Conservation (phyloP, 148 eudicot genomes). For the Camellia japonica region DNA sequence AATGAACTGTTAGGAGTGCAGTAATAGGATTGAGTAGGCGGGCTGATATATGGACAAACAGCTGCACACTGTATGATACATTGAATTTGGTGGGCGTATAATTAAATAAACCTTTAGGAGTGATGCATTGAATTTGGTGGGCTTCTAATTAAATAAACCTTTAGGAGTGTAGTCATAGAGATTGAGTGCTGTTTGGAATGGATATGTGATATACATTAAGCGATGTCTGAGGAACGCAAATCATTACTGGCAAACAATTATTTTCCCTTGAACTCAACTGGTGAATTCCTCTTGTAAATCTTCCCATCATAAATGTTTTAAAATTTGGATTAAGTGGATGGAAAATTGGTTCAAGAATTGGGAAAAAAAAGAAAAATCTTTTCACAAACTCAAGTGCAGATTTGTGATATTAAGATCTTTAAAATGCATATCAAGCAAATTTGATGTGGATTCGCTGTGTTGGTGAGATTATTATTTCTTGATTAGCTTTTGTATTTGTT, state of each 20-base stretch:
- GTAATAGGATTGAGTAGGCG: no score
- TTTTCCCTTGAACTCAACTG: not conserved
- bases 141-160: not conserved
- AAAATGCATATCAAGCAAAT: not conserved
- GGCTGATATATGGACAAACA: no score
- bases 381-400: not conserved
- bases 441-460: not conserved
- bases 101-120: no score
- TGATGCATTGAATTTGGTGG: no score
- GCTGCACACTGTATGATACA: no score
- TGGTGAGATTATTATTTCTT: not conserved
- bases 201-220: not conserved
- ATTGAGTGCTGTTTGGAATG: not conserved
- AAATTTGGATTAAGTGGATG: not conserved
- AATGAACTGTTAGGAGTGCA: no score
- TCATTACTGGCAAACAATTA: not conserved
- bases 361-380: not conserved
- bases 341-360: no score
- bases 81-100: no score
- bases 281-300: not conserved
- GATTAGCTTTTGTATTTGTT: not conserved
- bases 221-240: not conserved
- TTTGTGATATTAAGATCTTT: not conserved
- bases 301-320: not conserved
- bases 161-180: not conserved